A percentile compares a stretch with the other conserved stretches of the same genome.
phyloP scores from a whole-genome alignment of 257 asterid species.

The Jacaranda copaia region DNA sequence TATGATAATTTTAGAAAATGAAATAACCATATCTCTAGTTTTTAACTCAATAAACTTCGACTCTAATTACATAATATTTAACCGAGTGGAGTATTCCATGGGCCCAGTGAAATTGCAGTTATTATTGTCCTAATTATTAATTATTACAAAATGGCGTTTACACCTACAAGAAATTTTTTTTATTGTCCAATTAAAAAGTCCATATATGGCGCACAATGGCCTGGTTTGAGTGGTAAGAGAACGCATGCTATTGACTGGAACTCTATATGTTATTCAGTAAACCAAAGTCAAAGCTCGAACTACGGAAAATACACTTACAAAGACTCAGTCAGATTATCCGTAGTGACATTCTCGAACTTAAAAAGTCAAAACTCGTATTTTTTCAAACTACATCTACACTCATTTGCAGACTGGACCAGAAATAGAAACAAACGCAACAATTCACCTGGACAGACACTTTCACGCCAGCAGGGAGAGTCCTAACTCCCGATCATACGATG shows the following conservation, averaged over 20 bases:
- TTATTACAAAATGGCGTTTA: background rate
- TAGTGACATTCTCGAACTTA: background rate
- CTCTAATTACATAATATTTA: background rate
- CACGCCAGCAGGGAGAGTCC: background rate
- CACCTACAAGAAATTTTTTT: background rate
- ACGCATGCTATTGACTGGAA: slow-evolving; percentile 10
- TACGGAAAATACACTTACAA: slow-evolving; percentile 20
- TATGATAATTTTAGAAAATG: background rate
- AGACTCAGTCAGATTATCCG: background rate
- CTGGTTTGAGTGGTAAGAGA: background rate
- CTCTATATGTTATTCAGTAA: background rate
- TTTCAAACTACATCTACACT: background rate
- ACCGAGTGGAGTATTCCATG: background rate
- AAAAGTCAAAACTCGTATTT: background rate
- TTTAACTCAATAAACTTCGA: too few species aligned
- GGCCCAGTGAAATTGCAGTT: background rate
- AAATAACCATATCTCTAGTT: background rate
- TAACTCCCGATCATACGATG: background rate
- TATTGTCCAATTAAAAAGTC: too few species aligned
- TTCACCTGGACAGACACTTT: background rate
- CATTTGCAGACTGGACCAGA: background rate
- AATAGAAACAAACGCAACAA: background rate
- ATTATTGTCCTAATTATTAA: too few species aligned
- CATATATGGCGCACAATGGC: background rate
- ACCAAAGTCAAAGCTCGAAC: background rate